phyloP scores from a whole-genome alignment of 257 asterid genomes.

The Rubia yunnanensis region DNA sequence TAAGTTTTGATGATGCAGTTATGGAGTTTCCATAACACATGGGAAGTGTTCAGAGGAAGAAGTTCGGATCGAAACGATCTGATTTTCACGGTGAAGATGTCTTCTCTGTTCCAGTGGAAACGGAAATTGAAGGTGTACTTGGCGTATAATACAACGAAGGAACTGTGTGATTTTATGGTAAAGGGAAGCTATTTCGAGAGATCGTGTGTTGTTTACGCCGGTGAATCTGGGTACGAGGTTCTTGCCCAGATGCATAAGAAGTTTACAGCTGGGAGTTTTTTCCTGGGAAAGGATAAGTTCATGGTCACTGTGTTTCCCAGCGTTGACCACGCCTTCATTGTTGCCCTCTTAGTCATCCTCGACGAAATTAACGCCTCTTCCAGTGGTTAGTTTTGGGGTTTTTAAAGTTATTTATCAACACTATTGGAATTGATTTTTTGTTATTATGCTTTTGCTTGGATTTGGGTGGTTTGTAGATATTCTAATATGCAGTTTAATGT shows the following conservation, averaged over 20 bases:
- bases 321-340: neutral
- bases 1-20: constrained; percentile 13
- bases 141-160: constrained; percentile 18
- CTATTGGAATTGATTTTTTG: too few species aligned
- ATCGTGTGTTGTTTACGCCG: constrained; percentile 25
- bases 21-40: constrained; percentile 16
- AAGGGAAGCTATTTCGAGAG: constrained; percentile 22
- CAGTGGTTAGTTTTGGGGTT: neutral
- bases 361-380: neutral
- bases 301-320: neutral
- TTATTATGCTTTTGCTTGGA: too few species aligned
- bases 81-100: constrained; percentile 12
- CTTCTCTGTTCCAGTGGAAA: neutral
- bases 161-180: constrained; percentile 28
- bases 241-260: constrained; percentile 25
- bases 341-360: neutral
- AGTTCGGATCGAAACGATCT: constrained; percentile 13
- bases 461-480: too few species aligned
- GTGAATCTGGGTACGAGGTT: constrained; percentile 16
- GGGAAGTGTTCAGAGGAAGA: constrained; percentile 29
- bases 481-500: too few species aligned
- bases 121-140: constrained; percentile 5
- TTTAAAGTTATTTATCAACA: too few species aligned
- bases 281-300: constrained; percentile 1
- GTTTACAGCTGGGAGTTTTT: neutral